Evolutionary conservation across 176 grass and related monocot species (phyloP).

Genomic region (Poa pratensis): DNA sequence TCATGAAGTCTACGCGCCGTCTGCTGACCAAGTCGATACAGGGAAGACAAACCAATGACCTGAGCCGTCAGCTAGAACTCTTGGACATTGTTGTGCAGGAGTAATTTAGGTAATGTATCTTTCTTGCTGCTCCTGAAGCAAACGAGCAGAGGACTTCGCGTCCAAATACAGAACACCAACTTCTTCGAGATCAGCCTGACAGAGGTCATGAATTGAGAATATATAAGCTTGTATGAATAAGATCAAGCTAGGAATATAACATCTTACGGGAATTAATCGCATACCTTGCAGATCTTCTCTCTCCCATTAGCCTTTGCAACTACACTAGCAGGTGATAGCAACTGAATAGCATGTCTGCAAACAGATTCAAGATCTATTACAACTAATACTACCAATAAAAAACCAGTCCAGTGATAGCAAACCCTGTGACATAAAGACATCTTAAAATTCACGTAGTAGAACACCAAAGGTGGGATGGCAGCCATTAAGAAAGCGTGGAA

Average conservation of each 20-base stretch:
- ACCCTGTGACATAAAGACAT: not conserved
- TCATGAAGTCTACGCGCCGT: not conserved
- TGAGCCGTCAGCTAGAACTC: conserved; percentile 1
- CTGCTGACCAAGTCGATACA: not conserved
- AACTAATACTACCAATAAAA: not conserved
- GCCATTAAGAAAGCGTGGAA: not conserved
- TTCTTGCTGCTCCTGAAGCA: conserved; percentile 95
- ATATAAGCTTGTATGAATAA: conserved; percentile 5
- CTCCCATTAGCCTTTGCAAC: conserved; percentile 80
- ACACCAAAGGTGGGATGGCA: not conserved
- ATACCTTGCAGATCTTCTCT: conserved; percentile 96
- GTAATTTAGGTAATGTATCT: conserved; percentile 78
- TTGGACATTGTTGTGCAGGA: not conserved
- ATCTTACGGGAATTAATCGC: not conserved
- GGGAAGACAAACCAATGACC: not conserved
- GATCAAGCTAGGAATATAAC: conserved; percentile 19
- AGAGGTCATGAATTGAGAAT: conserved; percentile 31
- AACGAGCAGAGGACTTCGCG: conserved; percentile 84
- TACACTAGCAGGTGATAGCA: conserved; percentile 84
- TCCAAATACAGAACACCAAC: conserved; percentile 77
- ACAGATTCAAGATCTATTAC: conserved; percentile 34
- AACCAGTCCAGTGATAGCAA: not conserved
- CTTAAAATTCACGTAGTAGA: not conserved
- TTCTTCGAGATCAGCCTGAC: conserved; percentile 84
- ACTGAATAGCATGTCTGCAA: conserved; percentile 84